Evolutionary conservation across 306 rosid species (phyloP), one percentile per base, ranked within the genome.

Genomic region (Ziziphus jujuba): DNA sequence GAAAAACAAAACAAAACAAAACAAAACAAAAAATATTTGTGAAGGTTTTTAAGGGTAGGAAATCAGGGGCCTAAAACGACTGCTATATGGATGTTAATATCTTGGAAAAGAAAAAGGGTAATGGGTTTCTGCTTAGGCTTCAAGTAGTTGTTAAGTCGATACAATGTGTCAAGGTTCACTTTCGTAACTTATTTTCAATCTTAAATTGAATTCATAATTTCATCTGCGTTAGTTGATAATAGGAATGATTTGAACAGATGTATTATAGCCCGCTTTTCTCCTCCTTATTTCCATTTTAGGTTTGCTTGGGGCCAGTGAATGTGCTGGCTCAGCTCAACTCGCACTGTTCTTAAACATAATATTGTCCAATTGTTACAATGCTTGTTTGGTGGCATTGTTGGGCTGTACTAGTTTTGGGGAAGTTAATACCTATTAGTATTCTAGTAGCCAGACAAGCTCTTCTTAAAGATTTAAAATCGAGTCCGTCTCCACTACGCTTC

Each of bases 101-200:
- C 67, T 62, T 17, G 38, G 23, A 17, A 33, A 49, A 70, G 23
- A 17, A 33, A 49, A 70, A 74, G n/a, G n/a, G 65, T 47, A 20
- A 61, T 66, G 80, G 77, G 62, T 70, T 23, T 74, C 71, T 72
- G 66, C 74, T 78, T 84, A 73, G 89, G 89, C 65, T 74, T 76
- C 78, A 70, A 65, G 71, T 71, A 73, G 76, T 77, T 77, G 5
- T 66, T 86, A 76, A 84, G 16, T 66, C 73, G 85, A 75, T 82
- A 77, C 87, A 70, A 28, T 73, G 81, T 81, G 59, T 81, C 67
- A 76, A 76, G 74, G 72, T 70, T 81, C 67, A 74, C 9, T 70
- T 84, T 76, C 60, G 21, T 66, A 56, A 55, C 54, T 52, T 71
- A 68, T 69, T 77, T 54, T 3, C 17, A 40, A 71, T 77, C 73